Conservation (phyloP, 2,329 filamentous ascomycete species). For the Verticillium zaregamsianum region DNA sequence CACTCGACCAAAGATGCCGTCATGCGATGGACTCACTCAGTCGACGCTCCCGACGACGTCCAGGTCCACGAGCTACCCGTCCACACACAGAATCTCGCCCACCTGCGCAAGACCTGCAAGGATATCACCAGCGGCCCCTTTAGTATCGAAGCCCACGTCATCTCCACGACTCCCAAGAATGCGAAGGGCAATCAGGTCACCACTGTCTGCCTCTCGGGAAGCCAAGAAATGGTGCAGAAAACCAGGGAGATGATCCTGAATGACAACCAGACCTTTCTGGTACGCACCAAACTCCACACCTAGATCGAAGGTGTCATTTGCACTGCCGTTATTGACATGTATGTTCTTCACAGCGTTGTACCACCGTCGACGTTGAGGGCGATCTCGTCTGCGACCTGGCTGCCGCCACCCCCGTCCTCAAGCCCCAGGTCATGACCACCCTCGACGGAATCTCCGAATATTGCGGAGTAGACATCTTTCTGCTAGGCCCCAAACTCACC, state of each 20-base stretch:
- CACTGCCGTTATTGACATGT: conserved; percentile 4
- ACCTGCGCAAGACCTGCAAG: conserved; percentile 73
- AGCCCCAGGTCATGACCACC: conserved; percentile 73
- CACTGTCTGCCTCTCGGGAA: conserved; percentile 87
- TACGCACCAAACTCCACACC: conserved; percentile 43
- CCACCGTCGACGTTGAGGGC: conserved; percentile 89
- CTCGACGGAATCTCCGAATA: conserved; percentile 82
- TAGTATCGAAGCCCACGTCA: conserved; percentile 78
- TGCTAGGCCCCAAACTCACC: conserved; percentile 84
- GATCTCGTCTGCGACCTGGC: conserved; percentile 76
- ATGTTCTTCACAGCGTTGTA: conserved; percentile 63
- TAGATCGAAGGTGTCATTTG: conserved; percentile 5
- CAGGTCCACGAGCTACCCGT: conserved; percentile 89
- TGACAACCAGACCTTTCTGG: conserved; percentile 86
- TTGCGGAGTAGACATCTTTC: conserved; percentile 94
- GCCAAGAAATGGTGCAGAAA: conserved; percentile 82
- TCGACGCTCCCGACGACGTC: conserved; percentile 77
- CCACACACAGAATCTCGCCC: conserved; percentile 80
- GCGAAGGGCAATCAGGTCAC: conserved; percentile 66
- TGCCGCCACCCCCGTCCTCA: conserved; percentile 55
- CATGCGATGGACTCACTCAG: conserved; percentile 88
- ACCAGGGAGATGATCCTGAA: conserved; percentile 87
- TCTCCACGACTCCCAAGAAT: conserved; percentile 74
- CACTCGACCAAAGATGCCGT: conserved; percentile 87
- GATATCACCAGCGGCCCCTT: conserved; percentile 69